A percentile compares a stretch with the other conserved stretches of the same genome.
Evolutionary conservation across 2,329 filamentous ascomycete genomes (phyloP).

Genomic region (Diplodia corticola): DNA sequence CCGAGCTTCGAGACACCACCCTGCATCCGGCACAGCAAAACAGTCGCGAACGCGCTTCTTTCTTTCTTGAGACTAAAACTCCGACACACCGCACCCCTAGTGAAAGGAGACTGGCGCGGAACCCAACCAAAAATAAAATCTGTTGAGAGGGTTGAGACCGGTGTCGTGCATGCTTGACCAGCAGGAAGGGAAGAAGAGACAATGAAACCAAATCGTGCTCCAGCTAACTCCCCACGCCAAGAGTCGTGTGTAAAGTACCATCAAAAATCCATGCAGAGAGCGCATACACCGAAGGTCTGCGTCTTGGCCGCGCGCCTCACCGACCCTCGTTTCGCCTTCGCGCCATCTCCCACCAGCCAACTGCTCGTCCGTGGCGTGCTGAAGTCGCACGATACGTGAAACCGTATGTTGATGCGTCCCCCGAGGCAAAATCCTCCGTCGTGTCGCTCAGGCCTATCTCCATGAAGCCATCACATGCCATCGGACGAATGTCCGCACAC

Average conservation of each 20-base stretch:
- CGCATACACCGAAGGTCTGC: constrained; percentile 9
- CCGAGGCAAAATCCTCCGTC: constrained; percentile 12
- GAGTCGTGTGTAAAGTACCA: constrained; percentile 15
- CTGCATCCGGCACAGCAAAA: constrained; percentile 17
- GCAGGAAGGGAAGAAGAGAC: neutral
- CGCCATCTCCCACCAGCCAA: neutral
- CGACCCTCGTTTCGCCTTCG: constrained; percentile 1
- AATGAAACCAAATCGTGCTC: constrained; percentile 20
- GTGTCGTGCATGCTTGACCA: neutral
- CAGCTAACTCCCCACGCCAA: constrained; percentile 17
- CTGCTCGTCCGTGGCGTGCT: constrained; percentile 13
- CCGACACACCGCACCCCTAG: neutral
- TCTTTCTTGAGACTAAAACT: constrained; percentile 16
- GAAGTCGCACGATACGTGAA: constrained; percentile 4
- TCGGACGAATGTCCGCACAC: constrained; percentile 15
- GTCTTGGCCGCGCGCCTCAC: constrained; percentile 7
- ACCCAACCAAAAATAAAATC: constrained; percentile 9
- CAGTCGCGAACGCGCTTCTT: constrained; percentile 16
- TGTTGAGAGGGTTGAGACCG: constrained; percentile 8
- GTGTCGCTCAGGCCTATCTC: constrained; percentile 5
- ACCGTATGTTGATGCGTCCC: constrained; percentile 2
- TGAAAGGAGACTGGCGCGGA: neutral
- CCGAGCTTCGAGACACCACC: constrained; percentile 11
- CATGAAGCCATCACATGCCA: constrained; percentile 17
- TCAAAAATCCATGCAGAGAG: constrained; percentile 16